Evolutionary conservation across 140 eudicot genomes (phyloP).

Genomic region (Ambrosia hybrid): DNA sequence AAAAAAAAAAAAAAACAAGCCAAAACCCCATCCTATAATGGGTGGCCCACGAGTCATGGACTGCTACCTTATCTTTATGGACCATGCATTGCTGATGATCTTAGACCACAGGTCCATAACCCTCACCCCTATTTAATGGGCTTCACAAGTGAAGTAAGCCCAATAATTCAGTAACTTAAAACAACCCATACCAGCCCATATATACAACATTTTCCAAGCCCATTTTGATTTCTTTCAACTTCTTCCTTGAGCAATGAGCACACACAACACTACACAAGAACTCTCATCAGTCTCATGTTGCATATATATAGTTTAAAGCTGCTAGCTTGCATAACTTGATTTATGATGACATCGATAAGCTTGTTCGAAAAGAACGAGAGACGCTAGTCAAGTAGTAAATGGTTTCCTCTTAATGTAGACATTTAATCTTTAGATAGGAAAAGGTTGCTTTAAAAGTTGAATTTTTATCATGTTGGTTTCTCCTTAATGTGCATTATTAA

Average conservation of each 20-base stretch:
- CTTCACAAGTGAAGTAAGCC: background rate
- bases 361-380: no score
- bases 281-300: no score
- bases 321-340: no score
- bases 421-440: background rate
- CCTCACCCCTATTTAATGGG: background rate
- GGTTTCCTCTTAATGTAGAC: background rate
- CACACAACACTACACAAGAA: no score
- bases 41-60: no score
- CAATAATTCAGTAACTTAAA: background rate
- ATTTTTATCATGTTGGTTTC: background rate
- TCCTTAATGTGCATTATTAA: no score
- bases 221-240: background rate
- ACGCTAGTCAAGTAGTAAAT: no score
- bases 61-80: no score
- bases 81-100: no score
- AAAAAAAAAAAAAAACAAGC: no score
- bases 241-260: constrained; percentile 30
- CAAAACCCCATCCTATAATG: no score
- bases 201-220: background rate
- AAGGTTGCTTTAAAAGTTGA: background rate
- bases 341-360: constrained; percentile 8
- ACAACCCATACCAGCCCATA: constrained; percentile 2
- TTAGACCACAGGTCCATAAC: background rate
- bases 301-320: no score